Conservation (phyloP, 169 alveolate genomes). For the Plasmodium vivax region DNA sequence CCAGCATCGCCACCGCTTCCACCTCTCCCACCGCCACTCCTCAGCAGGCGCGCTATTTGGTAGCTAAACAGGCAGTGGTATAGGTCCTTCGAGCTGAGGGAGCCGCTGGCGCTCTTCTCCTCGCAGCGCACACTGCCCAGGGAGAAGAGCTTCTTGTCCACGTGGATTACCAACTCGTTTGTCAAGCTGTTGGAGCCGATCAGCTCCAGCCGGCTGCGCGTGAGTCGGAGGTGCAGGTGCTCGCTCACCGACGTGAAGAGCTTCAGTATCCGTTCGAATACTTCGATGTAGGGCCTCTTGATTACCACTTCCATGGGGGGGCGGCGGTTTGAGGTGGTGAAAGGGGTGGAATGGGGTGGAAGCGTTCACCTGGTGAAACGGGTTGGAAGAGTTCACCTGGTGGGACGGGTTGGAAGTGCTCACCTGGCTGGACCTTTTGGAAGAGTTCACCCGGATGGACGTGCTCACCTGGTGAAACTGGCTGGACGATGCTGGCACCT, state of each 20-base stretch:
- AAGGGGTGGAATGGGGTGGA: neutral
- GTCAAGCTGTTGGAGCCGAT: constrained; percentile 48
- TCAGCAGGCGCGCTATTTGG: constrained; percentile 19
- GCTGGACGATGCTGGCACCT: neutral
- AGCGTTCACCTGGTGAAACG: too few species aligned
- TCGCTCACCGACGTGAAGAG: constrained; percentile 40
- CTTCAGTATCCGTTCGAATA: constrained; percentile 58
- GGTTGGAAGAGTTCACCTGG: too few species aligned
- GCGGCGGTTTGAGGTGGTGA: neutral
- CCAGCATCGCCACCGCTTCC: neutral
- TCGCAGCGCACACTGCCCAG: constrained; percentile 9
- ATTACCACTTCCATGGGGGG: constrained; percentile 46
- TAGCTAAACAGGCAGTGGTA: constrained; percentile 56
- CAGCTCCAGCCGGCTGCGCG: constrained; percentile 23
- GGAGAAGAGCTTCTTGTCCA: constrained; percentile 37
- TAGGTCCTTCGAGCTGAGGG: constrained; percentile 53
- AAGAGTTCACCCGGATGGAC: neutral
- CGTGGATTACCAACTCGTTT: constrained; percentile 27
- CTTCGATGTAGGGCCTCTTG: constrained; percentile 56
- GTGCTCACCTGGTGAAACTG: neutral
- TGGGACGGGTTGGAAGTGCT: neutral
- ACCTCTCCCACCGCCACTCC: neutral
- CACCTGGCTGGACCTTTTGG: too few species aligned
- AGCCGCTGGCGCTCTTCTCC: constrained; percentile 15
- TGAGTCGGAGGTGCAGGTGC: constrained; percentile 33